These are phyloP conservation scores for Phragmites australis DNA, from an alignment of 176 grass and related monocot species.

Conservation along the genomic window DNA sequence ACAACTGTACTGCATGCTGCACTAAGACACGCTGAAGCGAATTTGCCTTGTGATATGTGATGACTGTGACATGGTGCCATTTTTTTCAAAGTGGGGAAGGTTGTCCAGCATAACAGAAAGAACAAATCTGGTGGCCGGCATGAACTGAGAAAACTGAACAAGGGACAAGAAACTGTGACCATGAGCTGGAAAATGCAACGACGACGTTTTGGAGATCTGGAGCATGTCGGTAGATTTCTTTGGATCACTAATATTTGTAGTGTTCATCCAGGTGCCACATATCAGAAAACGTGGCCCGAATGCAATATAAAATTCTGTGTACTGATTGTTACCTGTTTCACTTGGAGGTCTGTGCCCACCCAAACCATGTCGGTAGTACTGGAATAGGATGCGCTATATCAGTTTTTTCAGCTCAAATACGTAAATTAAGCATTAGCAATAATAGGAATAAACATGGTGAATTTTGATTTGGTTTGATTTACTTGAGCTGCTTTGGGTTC, in stretches of 20 bases:
- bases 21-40: not conserved
- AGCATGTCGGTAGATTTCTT: not conserved
- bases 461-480: not conserved
- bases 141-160: constrained; percentile 8
- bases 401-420: not conserved
- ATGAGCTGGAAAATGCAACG: not conserved
- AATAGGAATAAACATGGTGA: not conserved
- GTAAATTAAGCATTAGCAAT: not conserved
- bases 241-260: not conserved
- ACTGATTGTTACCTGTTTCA: not conserved
- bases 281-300: not conserved
- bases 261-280: not conserved
- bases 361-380: not conserved
- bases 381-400: not conserved
- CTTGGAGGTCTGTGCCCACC: not conserved
- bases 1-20: not conserved
- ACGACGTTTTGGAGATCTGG: not conserved
- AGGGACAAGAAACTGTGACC: not conserved
- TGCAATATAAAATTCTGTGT: not conserved
- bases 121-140: constrained; percentile 28
- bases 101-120: constrained; percentile 24
- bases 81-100: constrained; percentile 23
- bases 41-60: not conserved
- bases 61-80: not conserved
- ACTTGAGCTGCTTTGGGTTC: not conserved